These are phyloP conservation scores for Didymella arachidicola DNA, from an alignment of 2,329 filamentous ascomycete genomes.

Conservation along the genomic window DNA sequence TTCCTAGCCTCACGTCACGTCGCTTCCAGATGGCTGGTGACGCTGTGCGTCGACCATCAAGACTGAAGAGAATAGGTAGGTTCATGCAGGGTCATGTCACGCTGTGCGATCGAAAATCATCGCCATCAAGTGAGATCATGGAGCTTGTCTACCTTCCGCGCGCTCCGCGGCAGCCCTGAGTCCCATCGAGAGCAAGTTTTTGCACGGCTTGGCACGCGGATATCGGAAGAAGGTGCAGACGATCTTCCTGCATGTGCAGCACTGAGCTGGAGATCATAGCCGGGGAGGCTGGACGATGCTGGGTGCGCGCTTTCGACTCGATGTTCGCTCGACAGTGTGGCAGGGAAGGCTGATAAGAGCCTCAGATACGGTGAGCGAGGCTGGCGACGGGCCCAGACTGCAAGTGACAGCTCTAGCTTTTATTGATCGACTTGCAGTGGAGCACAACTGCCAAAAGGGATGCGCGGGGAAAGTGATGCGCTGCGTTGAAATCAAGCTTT, in stretches of 20 bases:
- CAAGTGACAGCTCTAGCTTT: conserved; percentile 11
- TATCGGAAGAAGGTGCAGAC: conserved; percentile 8
- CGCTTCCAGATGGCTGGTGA: conserved; percentile 11
- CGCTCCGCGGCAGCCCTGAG: not conserved
- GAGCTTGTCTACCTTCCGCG: conserved; percentile 10
- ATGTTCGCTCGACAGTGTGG: conserved; percentile 1
- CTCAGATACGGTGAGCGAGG: conserved; percentile 12
- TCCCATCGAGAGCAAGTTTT: not conserved
- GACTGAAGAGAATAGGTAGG: not conserved
- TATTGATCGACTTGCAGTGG: conserved; percentile 6
- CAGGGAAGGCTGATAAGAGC: conserved; percentile 13
- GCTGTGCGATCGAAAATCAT: not conserved
- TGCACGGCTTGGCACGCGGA: conserved; percentile 9
- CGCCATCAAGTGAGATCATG: conserved; percentile 18
- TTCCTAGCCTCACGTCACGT: conserved; percentile 15
- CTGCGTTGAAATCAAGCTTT: conserved; percentile 15
- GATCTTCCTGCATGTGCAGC: conserved; percentile 1
- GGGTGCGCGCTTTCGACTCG: not conserved
- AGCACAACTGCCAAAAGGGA: conserved; percentile 4
- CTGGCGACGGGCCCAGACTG: conserved; percentile 15
- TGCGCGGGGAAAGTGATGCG: conserved; percentile 4
- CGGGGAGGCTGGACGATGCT: conserved; percentile 13
- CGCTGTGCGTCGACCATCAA: not conserved
- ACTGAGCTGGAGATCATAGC: conserved; percentile 6
- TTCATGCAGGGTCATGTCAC: conserved; percentile 16